Evolutionary conservation across 2,329 filamentous ascomycete genomes (phyloP), one percentile per base, ranked within the genome.

Genomic region (Corniculantispora saksenae): DNA sequence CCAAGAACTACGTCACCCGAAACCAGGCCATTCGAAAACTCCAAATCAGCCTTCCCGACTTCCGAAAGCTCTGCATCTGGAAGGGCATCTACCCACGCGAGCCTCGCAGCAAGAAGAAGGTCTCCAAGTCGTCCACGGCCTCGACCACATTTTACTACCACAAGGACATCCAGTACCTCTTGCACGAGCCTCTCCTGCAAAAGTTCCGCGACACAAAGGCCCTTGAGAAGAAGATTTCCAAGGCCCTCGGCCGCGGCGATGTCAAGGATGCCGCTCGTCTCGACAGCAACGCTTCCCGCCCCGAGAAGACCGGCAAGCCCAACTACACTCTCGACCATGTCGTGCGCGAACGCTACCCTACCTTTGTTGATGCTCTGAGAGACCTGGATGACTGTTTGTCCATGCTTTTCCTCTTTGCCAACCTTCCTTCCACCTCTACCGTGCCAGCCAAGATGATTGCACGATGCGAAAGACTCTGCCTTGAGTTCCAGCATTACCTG

Each of bases 81-180:
- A 98, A 98, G 84, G 95, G 94, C 73, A 98, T 99, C 78, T 99
- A 97, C 81, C 95, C 95, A 70, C 91, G 95, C 74, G 95, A 99
- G 83, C 95, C 95, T 69, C 89, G 95, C 75, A 97, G 91, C 83
- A 94, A 93, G 84, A 97, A 97, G 84, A 97, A 97, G 86, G 95
- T 92, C 50, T 92, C 91, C 76, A 97, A 96, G 80, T 93, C 92
- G 66, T 89, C 93, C 29, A 97, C 92, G 43, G 89, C 91, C 67
- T 94, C 91, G 64, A 98, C 94, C 32, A 99, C 95, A 68, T 99
- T 98, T 72, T 91, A 91, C 81, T 91, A 90, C 75, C 82, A 94
- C 76, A 97, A 97, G 83, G 95, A 99, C 77, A 97, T 99, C 71
- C 94, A 98, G 80, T 99, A 97, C 75, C 90, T 99, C 61, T 89